A percentile compares a stretch with the other conserved stretches of the same genome.
Evolutionary conservation across 2,329 filamentous ascomycete genomes (phyloP).

Genomic region (Dendrostoma leiphaemia): DNA sequence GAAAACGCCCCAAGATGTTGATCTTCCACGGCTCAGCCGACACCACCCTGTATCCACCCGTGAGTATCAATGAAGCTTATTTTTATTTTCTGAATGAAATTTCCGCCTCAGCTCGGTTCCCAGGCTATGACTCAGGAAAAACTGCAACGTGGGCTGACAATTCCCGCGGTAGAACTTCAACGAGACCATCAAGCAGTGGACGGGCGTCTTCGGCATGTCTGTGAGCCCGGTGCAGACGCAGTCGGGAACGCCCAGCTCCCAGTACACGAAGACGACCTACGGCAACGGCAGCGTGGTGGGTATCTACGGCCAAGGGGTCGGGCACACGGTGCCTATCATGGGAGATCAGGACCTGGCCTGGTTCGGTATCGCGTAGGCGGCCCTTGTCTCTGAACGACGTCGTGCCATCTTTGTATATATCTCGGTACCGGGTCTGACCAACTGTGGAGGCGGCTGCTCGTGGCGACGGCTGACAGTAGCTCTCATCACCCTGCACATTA

Average conservation of each 20-base stretch:
- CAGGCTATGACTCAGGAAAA: too few relatives aligned
- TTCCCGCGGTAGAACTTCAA: conserved; percentile 31
- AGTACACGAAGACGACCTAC: conserved; percentile 37
- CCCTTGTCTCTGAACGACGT: background rate
- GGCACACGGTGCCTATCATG: conserved; percentile 33
- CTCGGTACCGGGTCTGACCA: too few relatives aligned
- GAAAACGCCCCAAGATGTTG: conserved; percentile 34
- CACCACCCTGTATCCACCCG: conserved; percentile 35
- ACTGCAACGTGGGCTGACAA: background rate
- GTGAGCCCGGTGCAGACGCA: conserved; percentile 28
- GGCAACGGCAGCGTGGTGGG: conserved; percentile 30
- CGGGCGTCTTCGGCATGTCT: conserved; percentile 39
- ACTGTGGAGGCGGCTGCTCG: too few relatives aligned
- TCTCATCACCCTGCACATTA: too few relatives aligned
- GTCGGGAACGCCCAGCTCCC: conserved; percentile 31
- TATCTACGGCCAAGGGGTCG: conserved; percentile 32
- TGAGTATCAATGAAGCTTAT: too few relatives aligned
- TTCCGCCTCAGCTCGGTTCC: background rate
- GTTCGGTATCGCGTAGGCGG: conserved; percentile 28
- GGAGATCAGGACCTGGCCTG: conserved; percentile 33
- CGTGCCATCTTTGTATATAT: too few relatives aligned
- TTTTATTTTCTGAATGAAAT: too few relatives aligned
- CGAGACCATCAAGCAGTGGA: conserved; percentile 46
- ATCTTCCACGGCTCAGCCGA: conserved; percentile 43
- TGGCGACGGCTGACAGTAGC: too few relatives aligned